These are phyloP conservation scores for Dendrobium officinale DNA, from an alignment of 106 monocot species.

Conservation along the genomic window DNA sequence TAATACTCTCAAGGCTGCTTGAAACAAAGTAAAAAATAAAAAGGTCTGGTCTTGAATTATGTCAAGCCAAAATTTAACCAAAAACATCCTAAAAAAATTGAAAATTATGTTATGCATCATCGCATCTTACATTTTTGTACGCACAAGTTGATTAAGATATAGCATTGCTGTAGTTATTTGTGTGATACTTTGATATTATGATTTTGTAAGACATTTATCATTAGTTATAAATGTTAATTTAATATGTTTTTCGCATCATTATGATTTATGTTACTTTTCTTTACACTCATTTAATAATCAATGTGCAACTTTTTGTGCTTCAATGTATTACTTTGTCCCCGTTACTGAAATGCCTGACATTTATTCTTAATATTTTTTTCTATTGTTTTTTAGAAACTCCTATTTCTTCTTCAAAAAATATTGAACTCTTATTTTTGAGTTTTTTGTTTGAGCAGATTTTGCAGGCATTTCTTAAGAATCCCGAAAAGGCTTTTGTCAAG, in stretches of 20 bases:
- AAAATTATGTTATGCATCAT: background rate
- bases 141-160: background rate
- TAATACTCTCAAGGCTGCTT: background rate
- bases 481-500: conserved; percentile 1
- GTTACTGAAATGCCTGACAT: background rate
- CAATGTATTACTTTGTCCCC: background rate
- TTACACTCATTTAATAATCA: background rate
- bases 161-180: background rate
- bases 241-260: background rate
- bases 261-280: background rate
- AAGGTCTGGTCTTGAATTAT: background rate
- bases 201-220: background rate
- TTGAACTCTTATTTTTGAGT: background rate
- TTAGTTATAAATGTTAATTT: background rate
- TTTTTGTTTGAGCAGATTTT: conserved; percentile 1
- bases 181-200: background rate
- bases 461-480: background rate
- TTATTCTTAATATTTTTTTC: background rate
- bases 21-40: background rate
- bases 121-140: background rate
- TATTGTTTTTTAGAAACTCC: background rate
- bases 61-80: background rate
- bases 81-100: background rate
- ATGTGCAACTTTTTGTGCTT: background rate
- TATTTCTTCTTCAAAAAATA: background rate